These are phyloP conservation scores for Starmerella stellata DNA, from an alignment of 805 yeast genomes.

Conservation along the genomic window DNA sequence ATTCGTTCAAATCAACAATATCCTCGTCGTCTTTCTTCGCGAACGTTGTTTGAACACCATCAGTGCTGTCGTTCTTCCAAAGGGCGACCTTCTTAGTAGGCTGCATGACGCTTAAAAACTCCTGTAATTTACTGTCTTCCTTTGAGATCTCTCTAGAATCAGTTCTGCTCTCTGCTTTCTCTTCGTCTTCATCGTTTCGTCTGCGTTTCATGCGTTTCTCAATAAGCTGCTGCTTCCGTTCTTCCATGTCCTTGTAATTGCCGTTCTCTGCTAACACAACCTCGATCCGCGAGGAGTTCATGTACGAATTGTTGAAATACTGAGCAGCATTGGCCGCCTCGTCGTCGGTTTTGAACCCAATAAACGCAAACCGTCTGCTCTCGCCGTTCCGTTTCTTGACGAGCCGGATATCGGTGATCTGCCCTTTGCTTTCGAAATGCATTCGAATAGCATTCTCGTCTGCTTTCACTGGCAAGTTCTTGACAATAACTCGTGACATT, in stretches of 20 bases:
- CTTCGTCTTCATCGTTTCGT: constrained; percentile 7
- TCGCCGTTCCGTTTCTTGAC: constrained; percentile 68
- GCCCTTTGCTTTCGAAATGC: constrained; percentile 42
- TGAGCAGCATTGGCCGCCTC: constrained; percentile 67
- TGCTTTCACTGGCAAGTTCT: constrained; percentile 64
- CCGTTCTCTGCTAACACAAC: constrained; percentile 73
- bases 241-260: constrained; percentile 52
- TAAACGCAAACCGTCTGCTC: constrained; percentile 81
- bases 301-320: constrained; percentile 58
- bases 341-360: constrained; percentile 56
- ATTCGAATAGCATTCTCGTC: constrained; percentile 53
- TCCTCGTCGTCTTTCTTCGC: constrained; percentile 2
- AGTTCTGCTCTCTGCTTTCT: constrained; percentile 21
- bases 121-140: constrained; percentile 37
- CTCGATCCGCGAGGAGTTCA: constrained; percentile 63
- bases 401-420: constrained; percentile 75
- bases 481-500: constrained; percentile 71
- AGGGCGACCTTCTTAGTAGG: constrained; percentile 32
- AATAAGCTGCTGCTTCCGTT: too few species aligned
- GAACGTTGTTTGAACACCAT: constrained; percentile 16
- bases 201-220: constrained; percentile 21
- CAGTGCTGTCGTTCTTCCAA: constrained; percentile 24
- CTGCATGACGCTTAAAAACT: constrained; percentile 67
- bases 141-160: constrained; percentile 12
- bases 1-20: constrained; percentile 25